Percentiles rank a stretch among this genome's conserved stretches.
phyloP scores from a whole-genome alignment of 345 rosid genomes.

The Adansonia digitata region DNA sequence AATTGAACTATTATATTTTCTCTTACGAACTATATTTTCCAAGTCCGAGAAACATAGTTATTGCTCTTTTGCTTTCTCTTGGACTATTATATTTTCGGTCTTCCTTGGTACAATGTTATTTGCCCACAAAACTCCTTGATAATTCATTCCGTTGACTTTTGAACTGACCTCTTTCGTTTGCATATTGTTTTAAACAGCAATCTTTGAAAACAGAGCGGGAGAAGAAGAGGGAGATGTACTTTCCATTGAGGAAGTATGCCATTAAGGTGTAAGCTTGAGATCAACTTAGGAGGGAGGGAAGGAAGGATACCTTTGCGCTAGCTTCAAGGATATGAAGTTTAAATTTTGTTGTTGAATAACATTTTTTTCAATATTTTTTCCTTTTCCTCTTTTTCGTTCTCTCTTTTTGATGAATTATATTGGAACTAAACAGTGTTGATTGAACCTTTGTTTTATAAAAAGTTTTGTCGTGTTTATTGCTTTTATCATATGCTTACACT shows the following conservation, averaged over 20 bases:
- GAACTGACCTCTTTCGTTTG: background rate
- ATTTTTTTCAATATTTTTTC: background rate
- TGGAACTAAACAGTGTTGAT: background rate
- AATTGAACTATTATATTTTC: no score
- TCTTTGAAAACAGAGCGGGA: conserved; percentile 64
- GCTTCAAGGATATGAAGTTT: background rate
- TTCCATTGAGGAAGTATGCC: no score
- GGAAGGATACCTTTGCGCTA: conserved; percentile 2
- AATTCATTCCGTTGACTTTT: background rate
- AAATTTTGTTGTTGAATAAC: background rate
- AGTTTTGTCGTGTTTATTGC: background rate
- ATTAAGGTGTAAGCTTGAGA: conserved; percentile 24
- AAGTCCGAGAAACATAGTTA: no score
- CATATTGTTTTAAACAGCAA: conserved; percentile 27
- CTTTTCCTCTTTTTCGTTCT: background rate
- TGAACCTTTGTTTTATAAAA: background rate
- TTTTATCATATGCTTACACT: background rate
- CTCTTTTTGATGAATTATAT: background rate
- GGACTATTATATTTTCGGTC: background rate
- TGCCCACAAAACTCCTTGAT: background rate
- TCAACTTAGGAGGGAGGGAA: background rate
- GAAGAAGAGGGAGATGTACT: conserved; percentile 62
- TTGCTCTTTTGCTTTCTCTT: background rate
- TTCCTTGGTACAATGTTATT: background rate
- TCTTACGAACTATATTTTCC: no score